A percentile compares a stretch with the other conserved stretches of the same genome.
These are phyloP conservation scores for Spathaspora gorwiae DNA, from an alignment of 805 yeast species.

Conservation along the genomic window DNA sequence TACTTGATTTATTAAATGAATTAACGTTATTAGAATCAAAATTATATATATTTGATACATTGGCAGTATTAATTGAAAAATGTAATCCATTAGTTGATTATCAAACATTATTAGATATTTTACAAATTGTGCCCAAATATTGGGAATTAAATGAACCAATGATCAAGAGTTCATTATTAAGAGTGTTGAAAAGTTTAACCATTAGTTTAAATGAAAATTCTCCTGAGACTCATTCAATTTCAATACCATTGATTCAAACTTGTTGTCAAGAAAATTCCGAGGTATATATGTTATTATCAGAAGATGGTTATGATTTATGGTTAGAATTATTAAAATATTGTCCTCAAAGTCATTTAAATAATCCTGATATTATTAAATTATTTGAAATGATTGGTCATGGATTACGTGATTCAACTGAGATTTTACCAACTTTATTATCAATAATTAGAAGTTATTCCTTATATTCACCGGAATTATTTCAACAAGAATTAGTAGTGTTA, in stretches of 20 bases:
- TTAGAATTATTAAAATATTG: slow-evolving; percentile 59
- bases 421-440: slow-evolving; percentile 58
- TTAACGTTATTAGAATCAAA: slow-evolving; percentile 70
- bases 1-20: slow-evolving; percentile 46
- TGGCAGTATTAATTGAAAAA: slow-evolving; percentile 58
- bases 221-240: slow-evolving; percentile 44
- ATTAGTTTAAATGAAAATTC: slow-evolving; percentile 54
- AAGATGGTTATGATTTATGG: slow-evolving; percentile 89
- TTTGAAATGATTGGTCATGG: slow-evolving; percentile 55
- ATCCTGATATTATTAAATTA: slow-evolving; percentile 37
- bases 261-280: slow-evolving; percentile 49
- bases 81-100: slow-evolving; percentile 60
- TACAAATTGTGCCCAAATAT: slow-evolving; percentile 57
- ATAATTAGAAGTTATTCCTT: slow-evolving; percentile 62
- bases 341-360: slow-evolving; percentile 33
- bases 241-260: slow-evolving; percentile 61
- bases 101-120: slow-evolving; percentile 46
- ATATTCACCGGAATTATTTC: slow-evolving; percentile 39
- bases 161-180: slow-evolving; percentile 33
- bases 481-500: slow-evolving; percentile 27
- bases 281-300: slow-evolving; percentile 55
- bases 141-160: slow-evolving; percentile 61
- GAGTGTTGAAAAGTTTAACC: slow-evolving; percentile 56
- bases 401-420: slow-evolving; percentile 68
- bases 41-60: slow-evolving; percentile 62